These are phyloP conservation scores for Cystobasidium slooffiae DNA, from an alignment of 1,284 basidiomycete species.

Conservation along the genomic window DNA sequence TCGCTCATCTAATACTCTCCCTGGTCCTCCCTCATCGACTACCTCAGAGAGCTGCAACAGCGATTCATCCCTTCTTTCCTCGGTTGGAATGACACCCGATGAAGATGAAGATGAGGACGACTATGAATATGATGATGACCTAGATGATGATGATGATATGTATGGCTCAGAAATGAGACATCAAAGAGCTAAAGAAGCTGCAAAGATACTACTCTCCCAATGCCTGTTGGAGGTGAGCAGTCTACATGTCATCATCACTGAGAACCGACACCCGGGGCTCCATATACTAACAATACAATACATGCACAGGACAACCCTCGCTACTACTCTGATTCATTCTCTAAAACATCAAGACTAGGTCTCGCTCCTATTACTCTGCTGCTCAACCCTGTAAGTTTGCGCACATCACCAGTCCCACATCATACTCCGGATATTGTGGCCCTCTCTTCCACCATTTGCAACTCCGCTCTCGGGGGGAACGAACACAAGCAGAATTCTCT, in stretches of 20 bases:
- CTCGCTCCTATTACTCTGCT: conserved; percentile 31
- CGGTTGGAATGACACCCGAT: background rate
- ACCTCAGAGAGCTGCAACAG: conserved; percentile 1
- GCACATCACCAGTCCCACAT: no score
- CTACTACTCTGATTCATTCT: conserved; percentile 15
- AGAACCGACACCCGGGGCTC: background rate
- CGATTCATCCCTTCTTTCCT: conserved; percentile 11
- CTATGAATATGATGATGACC: background rate
- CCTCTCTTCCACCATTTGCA: background rate
- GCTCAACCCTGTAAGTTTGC: conserved; percentile 30
- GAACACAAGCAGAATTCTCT: background rate
- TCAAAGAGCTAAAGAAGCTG: conserved; percentile 17
- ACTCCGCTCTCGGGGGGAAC: conserved; percentile 6
- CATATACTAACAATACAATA: background rate
- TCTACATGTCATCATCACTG: background rate
- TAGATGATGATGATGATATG: background rate
- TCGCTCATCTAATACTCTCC: background rate
- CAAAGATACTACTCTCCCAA: conserved; percentile 32
- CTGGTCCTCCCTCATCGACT: conserved; percentile 3
- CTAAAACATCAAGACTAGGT: conserved; percentile 11
- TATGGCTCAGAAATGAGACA: conserved; percentile 1
- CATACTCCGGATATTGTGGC: background rate
- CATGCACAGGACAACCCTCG: conserved; percentile 21
- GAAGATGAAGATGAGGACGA: background rate
- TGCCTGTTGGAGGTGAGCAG: conserved; percentile 16